Conservation (phyloP, 2,329 filamentous ascomycete species). For the Aspergillus bombycis region DNA sequence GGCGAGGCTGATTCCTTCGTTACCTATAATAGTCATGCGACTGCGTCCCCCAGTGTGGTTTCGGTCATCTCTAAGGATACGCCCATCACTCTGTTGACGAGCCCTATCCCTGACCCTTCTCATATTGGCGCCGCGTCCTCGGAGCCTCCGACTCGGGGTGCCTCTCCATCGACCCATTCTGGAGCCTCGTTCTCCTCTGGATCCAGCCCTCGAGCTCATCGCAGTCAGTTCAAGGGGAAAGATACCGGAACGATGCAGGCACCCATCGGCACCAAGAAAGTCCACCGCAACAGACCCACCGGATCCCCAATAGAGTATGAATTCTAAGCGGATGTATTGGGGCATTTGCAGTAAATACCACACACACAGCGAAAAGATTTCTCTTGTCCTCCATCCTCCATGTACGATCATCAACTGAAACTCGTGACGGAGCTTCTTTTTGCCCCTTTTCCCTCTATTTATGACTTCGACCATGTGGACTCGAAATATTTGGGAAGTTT, state of each 20-base stretch:
- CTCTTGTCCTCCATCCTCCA: neutral
- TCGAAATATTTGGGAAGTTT: neutral
- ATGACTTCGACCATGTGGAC: neutral
- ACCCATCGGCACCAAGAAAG: conserved; percentile 20
- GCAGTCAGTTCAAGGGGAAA: conserved; percentile 15
- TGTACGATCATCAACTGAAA: neutral
- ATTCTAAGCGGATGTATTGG: conserved; percentile 9
- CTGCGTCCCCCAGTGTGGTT: conserved; percentile 15
- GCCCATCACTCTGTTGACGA: conserved; percentile 14
- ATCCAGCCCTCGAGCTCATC: conserved; percentile 20
- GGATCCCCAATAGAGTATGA: conserved; percentile 22
- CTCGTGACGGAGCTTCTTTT: neutral
- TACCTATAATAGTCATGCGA: conserved; percentile 11
- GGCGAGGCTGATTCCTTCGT: conserved; percentile 13
- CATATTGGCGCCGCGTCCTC: conserved; percentile 16
- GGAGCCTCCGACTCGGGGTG: conserved; percentile 21
- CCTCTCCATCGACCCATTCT: conserved; percentile 22
- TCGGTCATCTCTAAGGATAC: conserved; percentile 22
- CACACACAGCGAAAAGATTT: neutral
- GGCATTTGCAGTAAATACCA: neutral
- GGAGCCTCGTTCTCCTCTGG: conserved; percentile 20
- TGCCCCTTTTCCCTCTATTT: conserved; percentile 7
- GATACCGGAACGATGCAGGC: conserved; percentile 10
- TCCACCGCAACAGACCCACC: conserved; percentile 14
- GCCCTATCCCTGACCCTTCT: conserved; percentile 14